These are phyloP conservation scores for Metschnikowia lochheadii DNA, from an alignment of 805 yeast species.

Conservation along the genomic window DNA sequence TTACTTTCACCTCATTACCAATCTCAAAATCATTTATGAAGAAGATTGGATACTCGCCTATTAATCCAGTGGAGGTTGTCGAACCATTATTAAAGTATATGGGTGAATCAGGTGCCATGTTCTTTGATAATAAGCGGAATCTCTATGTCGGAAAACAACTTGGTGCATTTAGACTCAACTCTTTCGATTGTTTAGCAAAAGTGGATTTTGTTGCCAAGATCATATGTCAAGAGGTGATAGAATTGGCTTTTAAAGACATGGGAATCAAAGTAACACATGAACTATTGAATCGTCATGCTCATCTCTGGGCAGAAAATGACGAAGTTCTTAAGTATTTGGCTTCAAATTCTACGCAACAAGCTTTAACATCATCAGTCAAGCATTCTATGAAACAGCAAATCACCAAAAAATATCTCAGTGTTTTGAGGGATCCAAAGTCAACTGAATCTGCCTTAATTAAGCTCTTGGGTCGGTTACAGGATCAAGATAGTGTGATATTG, in stretches of 20 bases:
- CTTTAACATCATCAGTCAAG: constrained; percentile 36
- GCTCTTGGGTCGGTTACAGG: constrained; percentile 45
- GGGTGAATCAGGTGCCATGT: constrained; percentile 44
- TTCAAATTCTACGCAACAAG: constrained; percentile 37
- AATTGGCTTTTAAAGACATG: constrained; percentile 43
- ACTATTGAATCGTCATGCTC: constrained; percentile 36
- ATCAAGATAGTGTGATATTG: constrained; percentile 41
- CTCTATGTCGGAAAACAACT: constrained; percentile 44
- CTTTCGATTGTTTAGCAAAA: constrained; percentile 47
- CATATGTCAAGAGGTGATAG: constrained; percentile 46
- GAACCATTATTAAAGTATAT: constrained; percentile 30
- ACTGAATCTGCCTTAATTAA: constrained; percentile 44
- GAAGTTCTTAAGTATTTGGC: constrained; percentile 35
- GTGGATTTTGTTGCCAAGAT: constrained; percentile 47
- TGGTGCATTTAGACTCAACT: constrained; percentile 49
- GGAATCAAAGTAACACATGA: constrained; percentile 32
- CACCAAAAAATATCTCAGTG: constrained; percentile 35
- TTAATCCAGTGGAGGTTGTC: constrained; percentile 32
- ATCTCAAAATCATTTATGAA: constrained; percentile 30
- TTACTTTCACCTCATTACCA: constrained; percentile 29
- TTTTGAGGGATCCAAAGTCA: constrained; percentile 38
- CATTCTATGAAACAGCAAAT: constrained; percentile 32
- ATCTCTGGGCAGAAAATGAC: constrained; percentile 48
- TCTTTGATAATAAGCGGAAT: constrained; percentile 33
- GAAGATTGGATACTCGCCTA: constrained; percentile 31